phyloP scores from a whole-genome alignment of 2,329 filamentous ascomycete species.

The Aspergillus fumigatiaffinis region DNA sequence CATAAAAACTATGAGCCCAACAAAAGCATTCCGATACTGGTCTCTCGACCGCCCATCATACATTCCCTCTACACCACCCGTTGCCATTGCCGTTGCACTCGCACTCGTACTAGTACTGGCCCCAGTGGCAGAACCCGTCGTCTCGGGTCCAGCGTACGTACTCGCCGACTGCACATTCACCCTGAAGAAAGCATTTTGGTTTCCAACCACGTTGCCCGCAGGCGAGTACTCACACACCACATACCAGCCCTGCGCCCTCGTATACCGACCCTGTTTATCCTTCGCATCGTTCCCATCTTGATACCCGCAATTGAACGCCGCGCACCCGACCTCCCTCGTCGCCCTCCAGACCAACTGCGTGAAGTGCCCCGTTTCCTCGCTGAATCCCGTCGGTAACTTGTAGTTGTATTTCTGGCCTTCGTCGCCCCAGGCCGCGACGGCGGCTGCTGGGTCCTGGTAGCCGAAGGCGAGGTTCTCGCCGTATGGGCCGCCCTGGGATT shows the following conservation, averaged over 20 bases:
- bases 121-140: not conserved
- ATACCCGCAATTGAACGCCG: slow-evolving; percentile 40
- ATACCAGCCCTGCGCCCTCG: slow-evolving; percentile 53
- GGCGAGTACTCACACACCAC: slow-evolving; percentile 69
- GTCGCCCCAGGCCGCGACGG: slow-evolving; percentile 64
- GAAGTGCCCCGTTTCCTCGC: slow-evolving; percentile 63
- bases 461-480: slow-evolving; percentile 74
- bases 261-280: slow-evolving; percentile 2
- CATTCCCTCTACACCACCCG: not conserved
- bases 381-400: slow-evolving; percentile 51
- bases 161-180: slow-evolving; percentile 26
- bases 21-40: not conserved
- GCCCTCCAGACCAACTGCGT: slow-evolving; percentile 69
- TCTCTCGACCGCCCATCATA: slow-evolving; percentile 3
- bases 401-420: slow-evolving; percentile 61
- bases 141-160: slow-evolving; percentile 17
- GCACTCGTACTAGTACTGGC: not conserved
- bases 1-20: slow-evolving; percentile 2
- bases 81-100: not conserved
- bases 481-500: slow-evolving; percentile 53
- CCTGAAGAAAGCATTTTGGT: slow-evolving; percentile 25
- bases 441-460: slow-evolving; percentile 55
- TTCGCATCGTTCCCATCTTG: slow-evolving; percentile 7
- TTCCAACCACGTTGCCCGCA: slow-evolving; percentile 55
- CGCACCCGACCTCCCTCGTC: slow-evolving; percentile 59